These are phyloP conservation scores for Calycina herbarum DNA, from an alignment of 2,329 filamentous ascomycete species.

Conservation along the genomic window DNA sequence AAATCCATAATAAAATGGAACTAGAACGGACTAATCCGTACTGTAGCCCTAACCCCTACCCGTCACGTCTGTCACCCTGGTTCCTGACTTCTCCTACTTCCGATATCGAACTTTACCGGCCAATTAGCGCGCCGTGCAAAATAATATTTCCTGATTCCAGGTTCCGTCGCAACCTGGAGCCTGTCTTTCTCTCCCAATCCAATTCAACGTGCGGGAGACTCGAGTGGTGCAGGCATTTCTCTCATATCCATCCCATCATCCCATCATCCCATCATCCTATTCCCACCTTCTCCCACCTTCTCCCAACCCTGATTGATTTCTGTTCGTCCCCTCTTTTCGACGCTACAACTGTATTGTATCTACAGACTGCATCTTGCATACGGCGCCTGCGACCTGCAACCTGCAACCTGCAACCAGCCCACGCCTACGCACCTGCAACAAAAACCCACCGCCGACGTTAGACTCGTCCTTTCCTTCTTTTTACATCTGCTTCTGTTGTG, in stretches of 20 bases:
- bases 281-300: not conserved
- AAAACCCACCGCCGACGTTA: not conserved
- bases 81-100: not conserved
- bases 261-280: no score
- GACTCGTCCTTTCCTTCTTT: slow-evolving; percentile 6
- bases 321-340: not conserved
- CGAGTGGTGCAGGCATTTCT: not conserved
- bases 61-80: not conserved
- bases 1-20: no score
- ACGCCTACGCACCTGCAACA: not conserved
- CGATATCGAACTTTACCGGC: not conserved
- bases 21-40: no score
- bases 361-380: not conserved
- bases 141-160: not conserved
- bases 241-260: not conserved
- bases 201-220: no score
- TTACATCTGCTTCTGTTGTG: not conserved
- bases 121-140: not conserved
- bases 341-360: not conserved
- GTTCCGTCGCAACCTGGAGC: not conserved
- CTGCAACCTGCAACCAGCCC: not conserved
- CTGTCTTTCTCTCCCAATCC: not conserved
- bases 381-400: not conserved
- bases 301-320: not conserved
- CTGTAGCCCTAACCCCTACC: no score